phyloP scores from a whole-genome alignment of 2,329 filamentous ascomycete genomes.

The Diaporthe helianthi region DNA sequence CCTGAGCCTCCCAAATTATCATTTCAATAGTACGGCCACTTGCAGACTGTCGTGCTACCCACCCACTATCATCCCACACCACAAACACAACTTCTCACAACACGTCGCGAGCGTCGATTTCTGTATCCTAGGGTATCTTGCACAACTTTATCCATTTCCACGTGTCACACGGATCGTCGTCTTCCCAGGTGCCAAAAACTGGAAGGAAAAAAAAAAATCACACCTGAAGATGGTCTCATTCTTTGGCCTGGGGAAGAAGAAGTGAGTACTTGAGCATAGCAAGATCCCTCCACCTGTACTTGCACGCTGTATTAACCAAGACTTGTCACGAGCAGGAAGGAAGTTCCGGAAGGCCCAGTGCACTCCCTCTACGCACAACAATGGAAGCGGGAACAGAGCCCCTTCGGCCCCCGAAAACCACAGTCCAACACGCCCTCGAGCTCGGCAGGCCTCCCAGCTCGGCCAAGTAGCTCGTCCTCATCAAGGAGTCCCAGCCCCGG shows the following conservation, averaged over 20 bases:
- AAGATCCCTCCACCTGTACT: not conserved
- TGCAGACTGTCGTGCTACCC: not conserved
- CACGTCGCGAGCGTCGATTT: constrained; percentile 6
- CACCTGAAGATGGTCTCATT: constrained; percentile 3
- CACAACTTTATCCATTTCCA: not conserved
- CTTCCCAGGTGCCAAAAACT: not conserved
- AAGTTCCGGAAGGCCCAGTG: not conserved
- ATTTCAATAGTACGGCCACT: not conserved
- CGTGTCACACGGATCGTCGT: not conserved
- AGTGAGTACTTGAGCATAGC: not conserved
- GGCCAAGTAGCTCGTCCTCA: constrained; percentile 17
- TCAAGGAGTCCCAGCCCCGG: not conserved
- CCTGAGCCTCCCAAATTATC: not conserved
- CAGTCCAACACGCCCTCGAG: not conserved
- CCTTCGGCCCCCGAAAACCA: not conserved
- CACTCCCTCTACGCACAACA: constrained; percentile 18
- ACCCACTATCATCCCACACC: not conserved
- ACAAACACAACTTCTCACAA: constrained; percentile 1
- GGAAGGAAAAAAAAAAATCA: not conserved
- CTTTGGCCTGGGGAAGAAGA: constrained; percentile 13
- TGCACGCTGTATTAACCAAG: not conserved
- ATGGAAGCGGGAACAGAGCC: constrained; percentile 21
- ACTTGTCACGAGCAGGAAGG: constrained; percentile 1
- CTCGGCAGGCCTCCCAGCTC: not conserved
- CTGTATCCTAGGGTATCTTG: not conserved